Conservation (phyloP, 2,329 filamentous ascomycete species). For the Aspergillus sp. region DNA sequence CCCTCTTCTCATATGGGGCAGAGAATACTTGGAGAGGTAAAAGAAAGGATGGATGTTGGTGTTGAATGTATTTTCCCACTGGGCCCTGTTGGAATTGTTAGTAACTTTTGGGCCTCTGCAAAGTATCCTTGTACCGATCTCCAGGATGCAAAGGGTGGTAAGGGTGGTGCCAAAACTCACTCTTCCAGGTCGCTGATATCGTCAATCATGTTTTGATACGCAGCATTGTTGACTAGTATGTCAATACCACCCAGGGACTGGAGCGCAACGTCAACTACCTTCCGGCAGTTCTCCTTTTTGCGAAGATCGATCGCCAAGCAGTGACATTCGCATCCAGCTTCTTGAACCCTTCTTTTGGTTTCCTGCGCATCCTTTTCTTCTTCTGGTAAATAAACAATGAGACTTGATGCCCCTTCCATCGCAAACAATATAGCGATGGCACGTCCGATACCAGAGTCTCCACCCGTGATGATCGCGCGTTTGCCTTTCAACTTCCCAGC, state of each 20-base stretch:
- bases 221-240: slow-evolving; percentile 60
- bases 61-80: slow-evolving; percentile 72
- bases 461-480: slow-evolving; percentile 71
- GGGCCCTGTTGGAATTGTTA: slow-evolving; percentile 45
- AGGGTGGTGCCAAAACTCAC: too few relatives aligned
- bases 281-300: slow-evolving; percentile 59
- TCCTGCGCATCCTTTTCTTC: slow-evolving; percentile 70
- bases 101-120: not conserved
- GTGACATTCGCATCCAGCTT: slow-evolving; percentile 57
- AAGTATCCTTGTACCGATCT: too few relatives aligned
- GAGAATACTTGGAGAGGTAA: slow-evolving; percentile 67
- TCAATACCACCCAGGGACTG: slow-evolving; percentile 61
- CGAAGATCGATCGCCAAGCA: slow-evolving; percentile 58
- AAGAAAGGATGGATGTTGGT: slow-evolving; percentile 79
- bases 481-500: slow-evolving; percentile 68
- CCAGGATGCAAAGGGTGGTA: too few relatives aligned
- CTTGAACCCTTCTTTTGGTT: slow-evolving; percentile 62
- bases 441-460: slow-evolving; percentile 70
- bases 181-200: slow-evolving; percentile 64
- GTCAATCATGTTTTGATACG: slow-evolving; percentile 64
- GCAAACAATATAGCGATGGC: slow-evolving; percentile 69
- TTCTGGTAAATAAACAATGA: slow-evolving; percentile 65
- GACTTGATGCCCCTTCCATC: slow-evolving; percentile 67
- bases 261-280: slow-evolving; percentile 58
- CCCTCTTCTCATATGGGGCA: slow-evolving; percentile 67